Percentiles rank a stretch among this genome's conserved stretches.
Evolutionary conservation across 2,329 filamentous ascomycete genomes (phyloP).

Genomic region (Tolypocladium endophyticum): DNA sequence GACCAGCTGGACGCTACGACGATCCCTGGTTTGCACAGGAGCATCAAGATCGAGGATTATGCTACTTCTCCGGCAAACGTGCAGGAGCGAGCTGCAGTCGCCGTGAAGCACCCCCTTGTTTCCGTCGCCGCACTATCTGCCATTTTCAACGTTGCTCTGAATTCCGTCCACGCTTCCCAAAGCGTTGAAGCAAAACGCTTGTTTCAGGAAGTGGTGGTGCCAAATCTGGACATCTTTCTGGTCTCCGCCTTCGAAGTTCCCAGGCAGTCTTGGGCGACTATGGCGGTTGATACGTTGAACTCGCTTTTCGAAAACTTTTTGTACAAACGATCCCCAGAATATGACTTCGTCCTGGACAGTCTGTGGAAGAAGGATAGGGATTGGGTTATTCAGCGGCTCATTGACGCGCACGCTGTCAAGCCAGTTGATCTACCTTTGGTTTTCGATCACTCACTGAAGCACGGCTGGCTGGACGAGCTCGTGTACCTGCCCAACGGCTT

Average conservation of each 20-base stretch:
- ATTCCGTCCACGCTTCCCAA: constrained; percentile 50
- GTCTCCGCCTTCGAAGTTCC: constrained; percentile 69
- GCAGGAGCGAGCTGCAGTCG: constrained; percentile 43
- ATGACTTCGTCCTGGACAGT: constrained; percentile 83
- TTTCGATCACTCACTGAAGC: constrained; percentile 59
- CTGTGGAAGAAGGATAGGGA: constrained; percentile 83
- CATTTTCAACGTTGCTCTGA: constrained; percentile 55
- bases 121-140: constrained; percentile 74
- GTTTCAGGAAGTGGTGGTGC: constrained; percentile 57
- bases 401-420: constrained; percentile 71
- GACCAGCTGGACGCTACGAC: constrained; percentile 73
- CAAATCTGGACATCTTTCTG: constrained; percentile 69
- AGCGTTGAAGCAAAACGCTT: constrained; percentile 53
- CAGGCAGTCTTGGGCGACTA: constrained; percentile 59
- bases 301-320: constrained; percentile 78
- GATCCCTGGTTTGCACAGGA: constrained; percentile 70
- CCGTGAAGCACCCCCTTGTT: constrained; percentile 75
- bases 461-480: constrained; percentile 76
- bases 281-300: constrained; percentile 65
- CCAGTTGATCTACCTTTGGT: constrained; percentile 36
- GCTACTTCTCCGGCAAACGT: constrained; percentile 36
- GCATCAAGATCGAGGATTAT: constrained; percentile 57
- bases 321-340: constrained; percentile 63
- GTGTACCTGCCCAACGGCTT: constrained; percentile 73
- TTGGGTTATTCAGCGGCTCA: constrained; percentile 74